A percentile compares a stretch with the other conserved stretches of the same genome.
Conservation (phyloP, 2,329 filamentous ascomycete species). For the Stachybotrys elegans region DNA sequence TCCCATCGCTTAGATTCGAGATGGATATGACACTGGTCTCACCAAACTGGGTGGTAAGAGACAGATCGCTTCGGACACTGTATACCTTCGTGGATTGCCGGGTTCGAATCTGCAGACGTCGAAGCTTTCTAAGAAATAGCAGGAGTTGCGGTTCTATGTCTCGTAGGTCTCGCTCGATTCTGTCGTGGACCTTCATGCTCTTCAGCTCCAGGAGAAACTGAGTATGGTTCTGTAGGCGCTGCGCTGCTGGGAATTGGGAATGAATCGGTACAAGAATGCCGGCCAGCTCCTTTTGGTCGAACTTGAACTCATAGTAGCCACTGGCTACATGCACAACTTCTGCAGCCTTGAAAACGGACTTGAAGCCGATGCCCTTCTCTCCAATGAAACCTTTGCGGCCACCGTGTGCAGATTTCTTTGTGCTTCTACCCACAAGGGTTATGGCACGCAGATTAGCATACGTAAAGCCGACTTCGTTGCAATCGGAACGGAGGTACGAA, state of each 20-base stretch:
- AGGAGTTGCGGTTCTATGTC: constrained; percentile 19
- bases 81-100: too few relatives aligned
- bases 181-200: not conserved
- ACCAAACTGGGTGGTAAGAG: not conserved
- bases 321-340: constrained; percentile 22
- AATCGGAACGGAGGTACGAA: constrained; percentile 21
- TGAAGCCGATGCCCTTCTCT: constrained; percentile 31
- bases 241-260: constrained; percentile 15
- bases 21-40: not conserved
- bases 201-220: constrained; percentile 9
- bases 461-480: constrained; percentile 27
- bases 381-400: constrained; percentile 19
- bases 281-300: constrained; percentile 21
- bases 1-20: not conserved
- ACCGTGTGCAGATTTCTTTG: constrained; percentile 19
- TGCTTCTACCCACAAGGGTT: constrained; percentile 24
- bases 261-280: constrained; percentile 29
- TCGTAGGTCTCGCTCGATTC: constrained; percentile 12
- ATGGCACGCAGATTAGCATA: constrained; percentile 25
- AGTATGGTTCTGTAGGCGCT: constrained; percentile 14
- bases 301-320: constrained; percentile 23
- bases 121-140: constrained; percentile 24
- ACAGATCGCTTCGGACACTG: not conserved
- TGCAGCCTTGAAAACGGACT: constrained; percentile 26
- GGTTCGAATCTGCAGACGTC: constrained; percentile 14